Conservation (phyloP, 2,329 filamentous ascomycete genomes). For the Sporothrix protearum region DNA sequence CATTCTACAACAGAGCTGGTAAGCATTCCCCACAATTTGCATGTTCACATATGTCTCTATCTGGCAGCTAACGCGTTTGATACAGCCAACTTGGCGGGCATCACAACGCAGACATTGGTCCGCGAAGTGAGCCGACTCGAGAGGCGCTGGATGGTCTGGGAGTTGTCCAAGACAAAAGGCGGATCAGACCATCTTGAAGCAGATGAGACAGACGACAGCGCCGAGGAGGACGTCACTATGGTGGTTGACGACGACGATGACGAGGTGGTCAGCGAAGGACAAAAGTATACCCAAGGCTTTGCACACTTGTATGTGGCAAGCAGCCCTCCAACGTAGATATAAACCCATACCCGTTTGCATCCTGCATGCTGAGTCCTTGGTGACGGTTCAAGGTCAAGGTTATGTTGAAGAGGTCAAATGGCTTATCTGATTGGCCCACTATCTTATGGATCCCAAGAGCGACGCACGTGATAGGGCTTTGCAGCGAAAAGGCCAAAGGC, state of each 20-base stretch:
- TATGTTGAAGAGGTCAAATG: not conserved
- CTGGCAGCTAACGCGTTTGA: not conserved
- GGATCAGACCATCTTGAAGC: not conserved
- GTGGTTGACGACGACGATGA: not conserved
- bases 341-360: not conserved
- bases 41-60: not conserved
- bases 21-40: not conserved
- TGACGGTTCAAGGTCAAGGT: not conserved
- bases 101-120: slow-evolving; percentile 38
- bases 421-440: not conserved
- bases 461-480: slow-evolving; percentile 29
- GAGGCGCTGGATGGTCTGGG: slow-evolving; percentile 38
- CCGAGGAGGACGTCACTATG: not conserved
- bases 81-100: slow-evolving; percentile 35
- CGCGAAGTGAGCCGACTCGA: slow-evolving; percentile 40
- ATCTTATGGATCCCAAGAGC: not conserved
- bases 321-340: slow-evolving; percentile 11
- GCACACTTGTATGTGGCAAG: slow-evolving; percentile 15
- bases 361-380: not conserved
- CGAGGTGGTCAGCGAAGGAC: not conserved
- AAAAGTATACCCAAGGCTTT: not conserved
- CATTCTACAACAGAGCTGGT: slow-evolving; percentile 44
- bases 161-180: not conserved
- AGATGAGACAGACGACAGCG: not conserved
- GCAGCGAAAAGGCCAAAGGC: not conserved